Conservation (phyloP, 140 eudicot species). For the Stevia rebaudiana region DNA sequence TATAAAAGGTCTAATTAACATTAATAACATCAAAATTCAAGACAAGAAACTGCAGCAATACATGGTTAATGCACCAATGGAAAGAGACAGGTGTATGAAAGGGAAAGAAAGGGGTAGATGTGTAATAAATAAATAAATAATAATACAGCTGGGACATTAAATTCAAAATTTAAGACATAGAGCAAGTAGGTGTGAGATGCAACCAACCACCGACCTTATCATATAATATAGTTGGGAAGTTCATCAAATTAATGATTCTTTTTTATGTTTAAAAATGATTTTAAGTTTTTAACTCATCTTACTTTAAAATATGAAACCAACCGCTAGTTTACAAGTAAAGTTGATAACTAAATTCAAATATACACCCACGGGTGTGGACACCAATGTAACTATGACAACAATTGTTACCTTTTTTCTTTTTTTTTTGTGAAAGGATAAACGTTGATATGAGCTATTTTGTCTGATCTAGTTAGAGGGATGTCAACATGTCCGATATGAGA, state of each 20-base stretch:
- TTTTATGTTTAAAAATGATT: not conserved
- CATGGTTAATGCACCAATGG: not conserved
- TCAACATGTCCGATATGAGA: too few relatives aligned
- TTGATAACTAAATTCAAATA: not conserved
- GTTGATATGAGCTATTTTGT: not conserved
- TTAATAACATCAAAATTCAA: not conserved
- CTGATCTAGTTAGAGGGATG: too few relatives aligned
- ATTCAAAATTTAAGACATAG: slow-evolving; percentile 17
- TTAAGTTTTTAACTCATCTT: too few relatives aligned
- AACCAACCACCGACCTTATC: slow-evolving; percentile 24
- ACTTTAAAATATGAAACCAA: not conserved
- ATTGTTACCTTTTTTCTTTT: not conserved
- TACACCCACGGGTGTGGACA: not conserved
- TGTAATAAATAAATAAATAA: not conserved
- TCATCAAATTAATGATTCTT: slow-evolving; percentile 22
- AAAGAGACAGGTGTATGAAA: slow-evolving; percentile 1
- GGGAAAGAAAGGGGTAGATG: slow-evolving; percentile 8
- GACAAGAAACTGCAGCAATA: not conserved
- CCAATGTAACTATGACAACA: not conserved
- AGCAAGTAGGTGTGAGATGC: slow-evolving; percentile 23
- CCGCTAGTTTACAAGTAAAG: not conserved
- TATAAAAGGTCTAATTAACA: too few relatives aligned
- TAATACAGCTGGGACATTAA: slow-evolving; percentile 19
- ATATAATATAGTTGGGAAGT: slow-evolving; percentile 28
- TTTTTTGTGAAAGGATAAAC: not conserved